Percentiles rank a stretch among this genome's conserved stretches.
Conservation (phyloP, 1,284 basidiomycete species). For the Ustilago curta region DNA sequence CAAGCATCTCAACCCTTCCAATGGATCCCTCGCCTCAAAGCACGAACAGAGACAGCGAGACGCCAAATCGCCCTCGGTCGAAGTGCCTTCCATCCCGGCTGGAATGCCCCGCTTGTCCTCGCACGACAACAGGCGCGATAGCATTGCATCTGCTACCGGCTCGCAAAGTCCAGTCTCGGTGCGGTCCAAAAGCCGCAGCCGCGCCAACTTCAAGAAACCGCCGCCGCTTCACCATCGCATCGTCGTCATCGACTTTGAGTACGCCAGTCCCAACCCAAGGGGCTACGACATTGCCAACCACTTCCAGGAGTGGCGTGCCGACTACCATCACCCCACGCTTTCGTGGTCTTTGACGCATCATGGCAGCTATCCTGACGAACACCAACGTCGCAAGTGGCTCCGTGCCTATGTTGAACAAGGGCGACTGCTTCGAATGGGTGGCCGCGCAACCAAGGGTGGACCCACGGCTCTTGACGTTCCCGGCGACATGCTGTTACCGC, state of each 20-base stretch:
- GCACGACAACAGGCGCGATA: slow-evolving; percentile 34
- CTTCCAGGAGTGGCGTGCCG: slow-evolving; percentile 66
- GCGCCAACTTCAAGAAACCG: slow-evolving; percentile 30
- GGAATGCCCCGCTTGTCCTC: slow-evolving; percentile 52
- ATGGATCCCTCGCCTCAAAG: slow-evolving; percentile 10
- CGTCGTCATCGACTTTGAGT: slow-evolving; percentile 68
- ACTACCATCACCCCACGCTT: slow-evolving; percentile 59
- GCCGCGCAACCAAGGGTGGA: slow-evolving; percentile 30
- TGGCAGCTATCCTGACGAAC: slow-evolving; percentile 57
- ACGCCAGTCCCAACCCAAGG: slow-evolving; percentile 62
- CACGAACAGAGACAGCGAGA: slow-evolving; percentile 22
- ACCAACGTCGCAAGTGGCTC: slow-evolving; percentile 64
- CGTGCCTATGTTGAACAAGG: slow-evolving; percentile 67
- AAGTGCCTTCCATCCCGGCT: slow-evolving; percentile 40
- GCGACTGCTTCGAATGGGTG: slow-evolving; percentile 55
- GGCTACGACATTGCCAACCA: slow-evolving; percentile 67
- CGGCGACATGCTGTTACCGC: slow-evolving; percentile 51
- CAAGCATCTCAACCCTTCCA: slow-evolving; percentile 31
- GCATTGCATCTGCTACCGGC: slow-evolving; percentile 17
- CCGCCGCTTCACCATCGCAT: slow-evolving; percentile 59
- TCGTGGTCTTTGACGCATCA: slow-evolving; percentile 62
- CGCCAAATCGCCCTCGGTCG: slow-evolving; percentile 24
- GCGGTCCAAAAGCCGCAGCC: slow-evolving; percentile 44
- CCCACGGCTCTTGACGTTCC: slow-evolving; percentile 32
- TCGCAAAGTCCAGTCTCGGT: slow-evolving; percentile 28